Percentiles rank a stretch among this genome's conserved stretches.
Evolutionary conservation across 2,329 filamentous ascomycete species (phyloP).

Genomic region (Mycosphaerelloides madeirae): DNA sequence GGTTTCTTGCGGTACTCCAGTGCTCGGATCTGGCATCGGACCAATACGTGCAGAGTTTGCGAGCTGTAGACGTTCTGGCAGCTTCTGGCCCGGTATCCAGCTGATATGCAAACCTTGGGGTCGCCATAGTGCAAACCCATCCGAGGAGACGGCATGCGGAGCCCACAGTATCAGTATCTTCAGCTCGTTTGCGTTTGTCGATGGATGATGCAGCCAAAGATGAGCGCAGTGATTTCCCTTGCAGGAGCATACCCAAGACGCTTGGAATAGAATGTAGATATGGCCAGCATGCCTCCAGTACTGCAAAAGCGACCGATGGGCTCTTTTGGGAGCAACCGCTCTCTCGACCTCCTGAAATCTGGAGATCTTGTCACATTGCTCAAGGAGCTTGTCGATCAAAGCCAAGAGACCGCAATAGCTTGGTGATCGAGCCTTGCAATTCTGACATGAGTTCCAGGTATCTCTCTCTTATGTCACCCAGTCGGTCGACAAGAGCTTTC

Average conservation of each 20-base stretch:
- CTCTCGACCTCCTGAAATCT: not conserved
- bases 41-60: too few relatives aligned
- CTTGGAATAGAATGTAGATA: conserved; percentile 7
- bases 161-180: conserved; percentile 7
- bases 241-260: conserved; percentile 5
- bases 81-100: not conserved
- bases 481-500: not conserved
- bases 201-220: conserved; percentile 8
- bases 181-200: not conserved
- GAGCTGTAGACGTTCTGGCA: too few relatives aligned
- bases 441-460: conserved; percentile 6
- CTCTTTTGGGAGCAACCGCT: not conserved
- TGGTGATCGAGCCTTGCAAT: conserved; percentile 1
- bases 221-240: conserved; percentile 7
- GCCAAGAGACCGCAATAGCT: conserved; percentile 3
- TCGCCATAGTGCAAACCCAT: not conserved
- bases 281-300: conserved; percentile 13
- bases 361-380: conserved; percentile 3
- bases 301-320: conserved; percentile 5
- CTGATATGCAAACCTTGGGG: conserved; percentile 7
- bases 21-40: too few relatives aligned
- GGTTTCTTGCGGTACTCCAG: too few relatives aligned
- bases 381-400: conserved; percentile 2
- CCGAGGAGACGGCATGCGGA: not conserved
- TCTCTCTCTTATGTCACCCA: not conserved